Percentiles rank a stretch among this genome's conserved stretches.
Evolutionary conservation across 2,329 filamentous ascomycete species (phyloP).

Genomic region (Bipolaris zeicola): DNA sequence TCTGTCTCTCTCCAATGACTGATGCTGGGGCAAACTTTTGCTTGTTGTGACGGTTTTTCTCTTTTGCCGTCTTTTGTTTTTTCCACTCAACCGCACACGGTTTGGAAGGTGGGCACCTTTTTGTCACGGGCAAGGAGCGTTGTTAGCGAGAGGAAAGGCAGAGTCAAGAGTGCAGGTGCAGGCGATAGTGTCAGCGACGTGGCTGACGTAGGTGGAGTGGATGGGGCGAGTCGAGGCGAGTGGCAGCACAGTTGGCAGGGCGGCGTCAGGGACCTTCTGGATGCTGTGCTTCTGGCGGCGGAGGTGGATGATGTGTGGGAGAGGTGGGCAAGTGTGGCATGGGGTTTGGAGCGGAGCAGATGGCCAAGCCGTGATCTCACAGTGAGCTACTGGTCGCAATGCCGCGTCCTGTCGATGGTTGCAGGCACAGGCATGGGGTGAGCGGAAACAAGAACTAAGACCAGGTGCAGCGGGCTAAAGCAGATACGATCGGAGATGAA

Average conservation of each 20-base stretch:
- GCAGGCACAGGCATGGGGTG: constrained; percentile 38
- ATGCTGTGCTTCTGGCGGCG: constrained; percentile 17
- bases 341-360: constrained; percentile 23
- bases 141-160: too few relatives aligned
- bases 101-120: background rate
- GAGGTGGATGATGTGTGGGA: constrained; percentile 20
- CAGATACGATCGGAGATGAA: constrained; percentile 50
- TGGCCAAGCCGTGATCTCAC: constrained; percentile 40
- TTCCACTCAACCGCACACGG: background rate
- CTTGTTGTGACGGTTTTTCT: background rate
- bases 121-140: background rate
- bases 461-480: constrained; percentile 25
- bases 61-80: background rate
- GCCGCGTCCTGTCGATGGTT: constrained; percentile 27
- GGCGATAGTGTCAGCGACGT: constrained; percentile 11
- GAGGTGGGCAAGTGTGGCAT: constrained; percentile 34
- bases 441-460: constrained; percentile 29
- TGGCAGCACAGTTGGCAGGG: constrained; percentile 15
- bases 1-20: background rate
- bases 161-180: background rate
- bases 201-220: constrained; percentile 27
- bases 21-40: background rate
- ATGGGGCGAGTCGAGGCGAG: background rate
- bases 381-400: constrained; percentile 22
- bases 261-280: constrained; percentile 18